A percentile compares a stretch with the other conserved stretches of the same genome.
These are phyloP conservation scores for Penicillium sp. DNA, from an alignment of 2,329 filamentous ascomycete genomes.

Conservation along the genomic window DNA sequence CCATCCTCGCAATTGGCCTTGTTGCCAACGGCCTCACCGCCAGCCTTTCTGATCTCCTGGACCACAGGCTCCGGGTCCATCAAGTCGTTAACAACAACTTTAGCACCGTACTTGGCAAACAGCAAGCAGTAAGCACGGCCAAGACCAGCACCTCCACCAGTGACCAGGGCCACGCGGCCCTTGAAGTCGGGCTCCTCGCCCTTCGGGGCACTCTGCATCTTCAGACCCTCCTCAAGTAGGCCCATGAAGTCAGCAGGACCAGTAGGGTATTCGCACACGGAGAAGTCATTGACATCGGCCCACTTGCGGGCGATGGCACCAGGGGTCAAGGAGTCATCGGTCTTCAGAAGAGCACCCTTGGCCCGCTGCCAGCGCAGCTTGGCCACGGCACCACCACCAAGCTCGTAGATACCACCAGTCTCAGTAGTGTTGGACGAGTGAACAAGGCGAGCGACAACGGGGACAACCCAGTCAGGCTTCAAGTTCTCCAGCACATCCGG, in stretches of 20 bases:
- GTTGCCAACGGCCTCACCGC: slow-evolving; percentile 87
- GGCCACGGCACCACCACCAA: slow-evolving; percentile 85
- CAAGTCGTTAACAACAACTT: slow-evolving; percentile 94
- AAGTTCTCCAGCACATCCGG: slow-evolving; percentile 84
- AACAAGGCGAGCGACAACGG: slow-evolving; percentile 82
- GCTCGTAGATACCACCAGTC: slow-evolving; percentile 89
- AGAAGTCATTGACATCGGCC: slow-evolving; percentile 85
- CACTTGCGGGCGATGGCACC: slow-evolving; percentile 86
- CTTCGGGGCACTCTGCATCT: slow-evolving; percentile 69
- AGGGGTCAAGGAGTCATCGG: slow-evolving; percentile 84
- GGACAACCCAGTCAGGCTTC: slow-evolving; percentile 93
- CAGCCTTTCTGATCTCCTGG: slow-evolving; percentile 84
- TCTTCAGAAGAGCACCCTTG: slow-evolving; percentile 82
- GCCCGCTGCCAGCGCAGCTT: slow-evolving; percentile 96
- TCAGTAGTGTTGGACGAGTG: slow-evolving; percentile 82
- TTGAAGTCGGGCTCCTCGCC: slow-evolving; percentile 77
- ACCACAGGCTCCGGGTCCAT: slow-evolving; percentile 87
- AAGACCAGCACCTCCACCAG: slow-evolving; percentile 85
- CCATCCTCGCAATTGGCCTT: slow-evolving; percentile 94
- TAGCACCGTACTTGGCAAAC: slow-evolving; percentile 80
- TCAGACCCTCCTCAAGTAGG: slow-evolving; percentile 79
- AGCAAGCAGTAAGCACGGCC: slow-evolving; percentile 87
- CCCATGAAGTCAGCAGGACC: slow-evolving; percentile 86
- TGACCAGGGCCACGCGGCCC: slow-evolving; percentile 82
- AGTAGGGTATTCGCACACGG: slow-evolving; percentile 75